Base-by-base conservation (phyloP, 1,284 basidiomycete genomes). In the Trametes sp. region DNA sequence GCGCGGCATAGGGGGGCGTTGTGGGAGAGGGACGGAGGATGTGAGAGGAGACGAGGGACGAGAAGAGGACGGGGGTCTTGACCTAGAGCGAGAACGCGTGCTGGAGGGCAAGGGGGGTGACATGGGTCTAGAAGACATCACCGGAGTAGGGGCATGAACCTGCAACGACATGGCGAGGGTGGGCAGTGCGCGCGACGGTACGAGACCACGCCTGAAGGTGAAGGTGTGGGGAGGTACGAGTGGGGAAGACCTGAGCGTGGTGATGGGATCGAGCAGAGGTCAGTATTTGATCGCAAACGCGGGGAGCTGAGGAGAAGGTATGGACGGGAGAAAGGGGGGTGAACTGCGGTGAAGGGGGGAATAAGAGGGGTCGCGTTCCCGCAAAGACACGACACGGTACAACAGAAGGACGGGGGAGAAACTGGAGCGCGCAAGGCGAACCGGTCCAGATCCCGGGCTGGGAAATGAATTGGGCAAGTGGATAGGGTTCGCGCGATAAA, bases 91-190 rank as follows among this genome's bases (percentile, higher is more conserved):
- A 33, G 67, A 29, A 45, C 68, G 70, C 7, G 66, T 46, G 53
- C 33, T 66, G 26, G 62, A 54, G 49, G 64, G 60, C 59, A 61
- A 24, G 44, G 68, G 61, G 56, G 67, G 61, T 44, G 72, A 64
- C 56, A 66, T 48, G 54, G 70, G 61, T 52, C 65, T 59, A n/a
- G 64, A 57, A 57, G 75, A 72, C 48, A 73, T 62, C 64, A 75
- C 68, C 53, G 74, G 72, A 46, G 72, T 62, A 23, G 72, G 76
- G 19, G 74, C 69, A 66, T 75, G 74, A 55, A 75, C 68, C 54
- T 76, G 74, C 68, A 77, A 70, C 52, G 76, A 76, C 75, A 78
- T 77, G 66, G 76, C 76, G 62, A 76, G 70, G 35, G 75, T 76
- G 35, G 76, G 74, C 56, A 62, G 69, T 62, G 72, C 69, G 44